A percentile compares a stretch with the other conserved stretches of the same genome.
phyloP scores from a whole-genome alignment of 371 early-diverging fungal species.

The Actinomortierella ambigua region DNA sequence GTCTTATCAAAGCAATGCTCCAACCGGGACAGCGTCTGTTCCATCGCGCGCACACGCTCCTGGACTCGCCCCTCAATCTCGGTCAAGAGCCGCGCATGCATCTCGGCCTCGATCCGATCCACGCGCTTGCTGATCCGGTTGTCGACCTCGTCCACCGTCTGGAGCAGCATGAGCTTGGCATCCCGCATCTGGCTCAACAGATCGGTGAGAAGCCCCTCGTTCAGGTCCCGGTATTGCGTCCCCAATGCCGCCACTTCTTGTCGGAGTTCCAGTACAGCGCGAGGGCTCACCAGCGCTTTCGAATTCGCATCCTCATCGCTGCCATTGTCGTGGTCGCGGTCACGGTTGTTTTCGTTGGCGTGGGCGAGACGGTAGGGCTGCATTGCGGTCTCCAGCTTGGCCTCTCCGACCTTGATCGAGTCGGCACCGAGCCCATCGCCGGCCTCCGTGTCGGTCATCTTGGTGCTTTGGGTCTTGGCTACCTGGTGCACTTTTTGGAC shows the following conservation, averaged over 20 bases:
- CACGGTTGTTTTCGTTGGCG: too few relatives aligned
- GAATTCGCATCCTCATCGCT: too few relatives aligned
- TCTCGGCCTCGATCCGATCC: conserved; percentile 44
- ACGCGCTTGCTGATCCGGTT: conserved; percentile 41
- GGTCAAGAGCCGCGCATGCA: conserved; percentile 38
- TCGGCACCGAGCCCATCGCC: conserved; percentile 33
- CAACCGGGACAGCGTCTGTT: conserved; percentile 35
- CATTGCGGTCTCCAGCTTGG: conserved; percentile 18
- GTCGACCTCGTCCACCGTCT: conserved; percentile 47
- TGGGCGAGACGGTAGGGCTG: conserved; percentile 24
- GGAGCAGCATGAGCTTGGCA: conserved; percentile 42
- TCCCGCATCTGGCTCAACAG: conserved; percentile 46
- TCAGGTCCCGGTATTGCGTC: conserved; percentile 39
- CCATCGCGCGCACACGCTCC: conserved; percentile 44
- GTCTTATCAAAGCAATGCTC: conserved; percentile 45
- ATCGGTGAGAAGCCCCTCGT: conserved; percentile 38
- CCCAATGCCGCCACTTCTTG: conserved; percentile 28
- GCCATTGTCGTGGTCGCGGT: too few relatives aligned
- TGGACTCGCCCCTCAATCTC: conserved; percentile 44
- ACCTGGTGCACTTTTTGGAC: conserved; percentile 46
- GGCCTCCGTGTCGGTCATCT: conserved; percentile 37
- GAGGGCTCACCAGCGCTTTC: too few relatives aligned
- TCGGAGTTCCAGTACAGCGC: conserved; percentile 14
- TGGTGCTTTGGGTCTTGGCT: conserved; percentile 40
- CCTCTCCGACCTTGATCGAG: conserved; percentile 33